A percentile compares a stretch with the other conserved stretches of the same genome.
Conservation (phyloP, 768 basidiomycete species). For the Boletus rubropictus region DNA sequence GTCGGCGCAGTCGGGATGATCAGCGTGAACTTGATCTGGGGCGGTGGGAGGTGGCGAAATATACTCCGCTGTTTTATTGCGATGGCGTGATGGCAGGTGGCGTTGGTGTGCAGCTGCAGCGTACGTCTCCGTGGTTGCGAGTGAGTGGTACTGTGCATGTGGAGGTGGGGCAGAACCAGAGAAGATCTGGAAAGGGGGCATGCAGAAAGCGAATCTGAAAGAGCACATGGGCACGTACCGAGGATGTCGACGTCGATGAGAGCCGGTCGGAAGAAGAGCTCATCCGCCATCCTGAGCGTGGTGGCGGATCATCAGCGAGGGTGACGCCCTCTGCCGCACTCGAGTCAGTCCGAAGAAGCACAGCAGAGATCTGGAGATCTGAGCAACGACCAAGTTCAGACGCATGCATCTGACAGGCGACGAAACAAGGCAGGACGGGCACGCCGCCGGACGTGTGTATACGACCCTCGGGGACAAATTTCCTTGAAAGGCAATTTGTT, state of each 20-base stretch:
- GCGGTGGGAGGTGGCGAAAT: slow-evolving; percentile 16
- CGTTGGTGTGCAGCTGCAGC: background rate
- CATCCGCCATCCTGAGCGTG: slow-evolving; percentile 18
- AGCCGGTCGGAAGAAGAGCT: slow-evolving; percentile 11
- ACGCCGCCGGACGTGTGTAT: no score
- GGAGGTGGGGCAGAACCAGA: slow-evolving; percentile 19
- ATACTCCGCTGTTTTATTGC: slow-evolving; percentile 14
- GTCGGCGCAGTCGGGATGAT: slow-evolving; percentile 26
- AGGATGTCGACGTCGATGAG: slow-evolving; percentile 12
- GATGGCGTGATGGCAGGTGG: slow-evolving; percentile 8
- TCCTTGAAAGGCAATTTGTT: slow-evolving; percentile 2
- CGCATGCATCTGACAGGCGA: no score
- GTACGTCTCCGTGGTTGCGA: slow-evolving; percentile 1
- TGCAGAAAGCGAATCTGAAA: slow-evolving; percentile 24
- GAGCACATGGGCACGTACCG: slow-evolving; percentile 25
- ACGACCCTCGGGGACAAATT: no score
- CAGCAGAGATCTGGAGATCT: no score
- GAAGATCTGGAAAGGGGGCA: slow-evolving; percentile 22
- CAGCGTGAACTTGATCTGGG: slow-evolving; percentile 22
- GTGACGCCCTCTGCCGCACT: slow-evolving; percentile 22
- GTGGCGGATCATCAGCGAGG: slow-evolving; percentile 20
- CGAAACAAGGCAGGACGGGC: no score
- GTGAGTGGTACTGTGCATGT: slow-evolving; percentile 4
- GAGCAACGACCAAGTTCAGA: no score
- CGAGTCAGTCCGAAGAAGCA: no score